Percentiles rank a stretch among this genome's conserved stretches.
Conservation (phyloP, 495 filamentous ascomycete species). For the Neurospora tetrasperma region DNA sequence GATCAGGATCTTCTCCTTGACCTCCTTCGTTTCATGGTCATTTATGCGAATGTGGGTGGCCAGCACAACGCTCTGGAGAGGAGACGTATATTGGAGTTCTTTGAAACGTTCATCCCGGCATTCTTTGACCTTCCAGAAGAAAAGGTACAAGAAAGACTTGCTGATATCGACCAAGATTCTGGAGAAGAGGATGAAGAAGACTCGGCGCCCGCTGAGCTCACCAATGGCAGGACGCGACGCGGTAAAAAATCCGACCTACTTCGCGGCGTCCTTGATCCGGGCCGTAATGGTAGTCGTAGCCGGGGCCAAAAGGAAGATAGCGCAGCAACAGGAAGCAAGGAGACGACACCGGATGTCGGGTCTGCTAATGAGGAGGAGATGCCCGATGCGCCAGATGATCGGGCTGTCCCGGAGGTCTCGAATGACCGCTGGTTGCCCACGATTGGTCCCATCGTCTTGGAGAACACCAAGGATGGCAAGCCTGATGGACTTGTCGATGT, state of each 20-base stretch:
- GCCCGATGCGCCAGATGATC: slow-evolving; percentile 40
- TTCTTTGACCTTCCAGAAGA: slow-evolving; percentile 82
- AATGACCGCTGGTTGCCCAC: slow-evolving; percentile 46
- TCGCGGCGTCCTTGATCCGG: slow-evolving; percentile 73
- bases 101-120: slow-evolving; percentile 75
- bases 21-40: slow-evolving; percentile 66
- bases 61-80: slow-evolving; percentile 62
- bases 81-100: slow-evolving; percentile 65
- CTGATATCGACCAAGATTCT: slow-evolving; percentile 54
- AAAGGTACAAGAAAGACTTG: slow-evolving; percentile 64
- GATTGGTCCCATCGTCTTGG: slow-evolving; percentile 36
- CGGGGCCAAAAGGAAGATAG: slow-evolving; percentile 65
- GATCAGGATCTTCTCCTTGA: slow-evolving; percentile 77
- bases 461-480: slow-evolving; percentile 26
- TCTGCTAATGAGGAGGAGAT: slow-evolving; percentile 61
- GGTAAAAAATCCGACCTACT: slow-evolving; percentile 73
- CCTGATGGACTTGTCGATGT: slow-evolving; percentile 29
- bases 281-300: slow-evolving; percentile 50
- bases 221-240: slow-evolving; percentile 52
- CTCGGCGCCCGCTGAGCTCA: slow-evolving; percentile 36
- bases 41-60: slow-evolving; percentile 58
- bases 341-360: slow-evolving; percentile 71
- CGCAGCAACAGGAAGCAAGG: slow-evolving; percentile 62
- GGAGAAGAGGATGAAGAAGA: slow-evolving; percentile 66
- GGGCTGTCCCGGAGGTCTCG: slow-evolving; percentile 36